Base-by-base conservation (phyloP, 2,329 filamentous ascomycete genomes). In the Elsinoe ampelina region DNA sequence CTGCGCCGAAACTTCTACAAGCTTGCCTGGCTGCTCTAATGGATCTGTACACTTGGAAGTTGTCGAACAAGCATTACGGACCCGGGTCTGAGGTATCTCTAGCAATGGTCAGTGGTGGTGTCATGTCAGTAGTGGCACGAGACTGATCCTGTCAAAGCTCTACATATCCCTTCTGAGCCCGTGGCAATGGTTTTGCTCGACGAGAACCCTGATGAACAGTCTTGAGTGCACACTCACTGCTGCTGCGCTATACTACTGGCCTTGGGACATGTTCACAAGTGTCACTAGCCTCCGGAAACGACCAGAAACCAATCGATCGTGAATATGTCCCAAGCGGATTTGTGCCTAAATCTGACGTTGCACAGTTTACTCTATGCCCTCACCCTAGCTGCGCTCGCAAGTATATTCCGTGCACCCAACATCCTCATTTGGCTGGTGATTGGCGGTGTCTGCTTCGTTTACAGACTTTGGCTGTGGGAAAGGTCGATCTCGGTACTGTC, bases 141-240 rank as follows among this genome's bases (percentile, higher is more conserved):
- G 54, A 64, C 61, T 51, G 55, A 42, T 13, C 8, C 13, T 3
- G 8, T 11, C 19, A 58, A 61, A 90, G 84, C 75, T 95, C 45
- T 78, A 80, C 58, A 78, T 93, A 72, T 84, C 83, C 2, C 70
- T 87, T 42, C 75, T 84, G 65, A 95, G 84, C 70, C 89, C 93
- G 5, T 98, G 93, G 90, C 89, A 96, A 70, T 97, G 89, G 88
- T 97, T 93, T 72, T 93, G 86, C 72, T 93, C 90, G 1, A 92
- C 90, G 0, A 81, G 93, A 47, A 95, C 93, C 0, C 86, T 98
- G 66, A 96, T 92, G 56, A 98, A 98, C 72, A 93, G 85, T 54
- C 75, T 97, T 3, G 93, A 98, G 75, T 89, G 86, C n/a, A 87
- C 87, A 0, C 73, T 98, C 63, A 96, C 92, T 3, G 77, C 87